Conservation (phyloP, 1,284 basidiomycete genomes). For the Puccinia polysora region DNA sequence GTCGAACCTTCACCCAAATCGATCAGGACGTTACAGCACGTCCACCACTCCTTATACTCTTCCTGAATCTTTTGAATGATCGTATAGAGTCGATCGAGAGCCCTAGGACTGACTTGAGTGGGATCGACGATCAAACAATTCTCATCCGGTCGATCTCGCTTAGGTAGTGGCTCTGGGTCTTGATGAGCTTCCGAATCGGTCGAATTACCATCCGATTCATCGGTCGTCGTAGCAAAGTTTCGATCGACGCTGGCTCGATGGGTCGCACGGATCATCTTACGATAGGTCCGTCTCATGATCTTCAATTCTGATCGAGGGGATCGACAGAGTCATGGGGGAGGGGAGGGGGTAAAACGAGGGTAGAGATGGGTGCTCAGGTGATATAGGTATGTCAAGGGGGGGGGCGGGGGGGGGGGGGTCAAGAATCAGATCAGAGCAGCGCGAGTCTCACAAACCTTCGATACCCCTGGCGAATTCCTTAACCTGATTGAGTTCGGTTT, state of each 20-base stretch:
- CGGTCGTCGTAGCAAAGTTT: not conserved
- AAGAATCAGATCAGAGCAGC: not conserved
- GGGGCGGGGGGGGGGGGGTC: no score
- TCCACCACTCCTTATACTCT: conserved; percentile 42
- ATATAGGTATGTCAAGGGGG: no score
- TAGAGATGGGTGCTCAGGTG: no score
- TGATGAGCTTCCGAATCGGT: conserved; percentile 22
- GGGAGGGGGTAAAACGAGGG: no score
- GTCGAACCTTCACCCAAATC: conserved; percentile 42
- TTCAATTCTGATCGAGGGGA: conserved; percentile 43
- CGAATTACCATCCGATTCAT: conserved; percentile 14
- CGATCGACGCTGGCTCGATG: not conserved
- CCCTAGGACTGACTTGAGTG: conserved; percentile 34
- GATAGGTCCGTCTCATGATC: conserved; percentile 30
- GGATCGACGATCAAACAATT: not conserved
- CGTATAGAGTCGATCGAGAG: conserved; percentile 6
- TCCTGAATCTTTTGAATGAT: conserved; percentile 32
- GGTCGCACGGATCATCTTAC: conserved; percentile 25
- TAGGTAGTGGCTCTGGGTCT: conserved; percentile 7
- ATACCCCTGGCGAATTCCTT: conserved; percentile 43
- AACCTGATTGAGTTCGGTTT: conserved; percentile 39
- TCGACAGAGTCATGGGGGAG: no score
- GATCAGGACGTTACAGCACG: conserved; percentile 40
- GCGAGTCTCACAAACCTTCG: conserved; percentile 27
- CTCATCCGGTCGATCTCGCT: not conserved